These are phyloP conservation scores for Citrus trifoliata DNA, from an alignment of 345 rosid genomes.

Conservation along the genomic window DNA sequence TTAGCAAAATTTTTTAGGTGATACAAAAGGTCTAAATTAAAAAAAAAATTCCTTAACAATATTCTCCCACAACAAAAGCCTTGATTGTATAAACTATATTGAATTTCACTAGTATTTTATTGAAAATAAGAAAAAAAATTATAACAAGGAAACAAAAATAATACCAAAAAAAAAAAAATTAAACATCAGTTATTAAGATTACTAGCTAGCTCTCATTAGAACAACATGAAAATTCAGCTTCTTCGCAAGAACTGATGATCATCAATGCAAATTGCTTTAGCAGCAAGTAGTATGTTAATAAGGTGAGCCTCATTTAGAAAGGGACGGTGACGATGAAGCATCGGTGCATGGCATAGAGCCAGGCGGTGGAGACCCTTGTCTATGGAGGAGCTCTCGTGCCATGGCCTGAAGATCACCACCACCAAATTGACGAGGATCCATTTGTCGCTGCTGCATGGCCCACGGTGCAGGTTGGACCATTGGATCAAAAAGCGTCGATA, in stretches of 20 bases:
- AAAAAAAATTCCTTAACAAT: neutral
- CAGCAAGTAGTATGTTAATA: slow-evolving; percentile 14
- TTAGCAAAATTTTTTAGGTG: too few species aligned
- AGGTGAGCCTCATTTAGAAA: slow-evolving; percentile 42
- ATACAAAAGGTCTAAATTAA: too few species aligned
- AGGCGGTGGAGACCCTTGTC: slow-evolving; percentile 60
- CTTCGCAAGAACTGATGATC: slow-evolving; percentile 5
- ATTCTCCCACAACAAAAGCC: neutral
- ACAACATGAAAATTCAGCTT: slow-evolving; percentile 24
- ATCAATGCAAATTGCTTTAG: slow-evolving; percentile 4
- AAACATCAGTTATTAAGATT: slow-evolving; percentile 13
- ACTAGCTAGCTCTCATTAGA: slow-evolving; percentile 14
- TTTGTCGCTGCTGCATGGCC: slow-evolving; percentile 52
- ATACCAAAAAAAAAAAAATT: neutral
- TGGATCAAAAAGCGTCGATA: slow-evolving; percentile 73
- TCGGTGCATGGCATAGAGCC: slow-evolving; percentile 40
- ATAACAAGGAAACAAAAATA: neutral
- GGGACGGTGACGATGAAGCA: slow-evolving; percentile 49
- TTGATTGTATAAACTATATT: neutral
- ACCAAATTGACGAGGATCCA: slow-evolving; percentile 61
- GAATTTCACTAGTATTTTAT: slow-evolving; percentile 1
- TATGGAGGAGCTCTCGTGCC: slow-evolving; percentile 70
- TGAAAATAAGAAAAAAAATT: neutral
- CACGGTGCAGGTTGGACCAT: slow-evolving; percentile 51
- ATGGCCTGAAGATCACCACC: slow-evolving; percentile 75